Evolutionary conservation across 352 stramenopile genomes (phyloP), one percentile per base, ranked within the genome.

Genomic region (Globisporangium megalacanthum): DNA sequence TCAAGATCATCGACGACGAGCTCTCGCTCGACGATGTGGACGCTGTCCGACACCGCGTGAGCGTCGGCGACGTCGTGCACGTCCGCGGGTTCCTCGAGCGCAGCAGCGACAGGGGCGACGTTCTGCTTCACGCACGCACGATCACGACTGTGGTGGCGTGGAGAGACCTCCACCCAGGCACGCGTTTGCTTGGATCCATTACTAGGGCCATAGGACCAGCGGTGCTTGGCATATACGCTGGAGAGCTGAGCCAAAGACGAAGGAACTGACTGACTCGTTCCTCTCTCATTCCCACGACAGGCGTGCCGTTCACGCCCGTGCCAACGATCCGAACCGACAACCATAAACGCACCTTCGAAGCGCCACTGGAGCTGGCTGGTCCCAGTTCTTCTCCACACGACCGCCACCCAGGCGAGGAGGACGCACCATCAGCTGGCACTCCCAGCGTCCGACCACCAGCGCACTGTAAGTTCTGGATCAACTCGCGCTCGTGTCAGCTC

Each of bases 391-490:
- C 25, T 29, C 25, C 25, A 4, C 25, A 29, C 25, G 25, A 29
- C 25, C 25, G 25, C 25, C 25, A 4, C 25, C 25, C 25, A 29
- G 25, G 25, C 25, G 25, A 29, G 25, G 25, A 29, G 25, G 25
- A 29, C 25, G 25, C 4, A 4, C 25, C 25, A 4, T 20, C n/a
- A 46, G 22, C 10, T 22, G 20, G 1, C 13, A 11, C 42, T 37
- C 25, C n/a, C 29, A 52, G 56, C 49, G 17, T 58, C 10, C 10
- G 11, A 25, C 0, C 10, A 6, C 11, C 22, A 5, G 51, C 61
- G 35, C 75, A 87, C 41, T 91, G 83, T 70, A 91, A 93, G 56
- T 90, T 88, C 65, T 91, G 82, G 79, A 89, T 93, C 66, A 93
- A 91, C 65, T 88, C 82, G 35, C 77, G 74, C 25, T 72, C 69